Percentiles rank a stretch among this genome's conserved stretches.
Evolutionary conservation across 108 stramenopile species (phyloP).

Genomic region (Heterococcus sp.): DNA sequence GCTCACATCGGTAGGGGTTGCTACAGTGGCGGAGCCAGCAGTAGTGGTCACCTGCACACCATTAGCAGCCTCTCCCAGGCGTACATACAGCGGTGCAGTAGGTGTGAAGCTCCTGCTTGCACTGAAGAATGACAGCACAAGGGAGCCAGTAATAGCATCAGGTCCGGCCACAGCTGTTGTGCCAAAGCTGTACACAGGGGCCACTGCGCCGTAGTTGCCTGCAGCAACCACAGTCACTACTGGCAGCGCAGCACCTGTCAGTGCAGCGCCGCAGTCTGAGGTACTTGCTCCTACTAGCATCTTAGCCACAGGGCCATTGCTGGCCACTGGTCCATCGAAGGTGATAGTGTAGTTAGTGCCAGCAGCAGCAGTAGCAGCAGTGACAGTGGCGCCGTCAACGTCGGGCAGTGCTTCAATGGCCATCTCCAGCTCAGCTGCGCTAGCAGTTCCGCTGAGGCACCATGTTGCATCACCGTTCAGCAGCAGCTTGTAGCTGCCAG

Average conservation of each 20-base stretch:
- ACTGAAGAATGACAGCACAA: neutral
- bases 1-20: constrained; percentile 3
- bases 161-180: neutral
- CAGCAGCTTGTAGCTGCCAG: constrained; percentile 2
- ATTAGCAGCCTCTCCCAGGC: neutral
- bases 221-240: neutral
- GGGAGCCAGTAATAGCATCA: neutral
- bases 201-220: neutral
- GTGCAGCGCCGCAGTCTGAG: neutral
- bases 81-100: neutral
- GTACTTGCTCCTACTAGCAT: neutral
- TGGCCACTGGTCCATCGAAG: no score
- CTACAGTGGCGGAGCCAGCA: neutral
- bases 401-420: constrained; percentile 24
- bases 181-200: neutral
- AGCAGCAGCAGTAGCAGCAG: neutral
- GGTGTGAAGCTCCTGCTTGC: neutral
- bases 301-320: neutral
- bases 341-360: neutral
- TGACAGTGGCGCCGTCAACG: constrained; percentile 36
- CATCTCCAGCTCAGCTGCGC: constrained; percentile 18
- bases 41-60: neutral
- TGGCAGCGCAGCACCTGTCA: neutral
- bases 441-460: constrained; percentile 25
- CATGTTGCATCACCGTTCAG: constrained; percentile 13